Percentiles rank a stretch among this genome's conserved stretches.
Evolutionary conservation across 2,329 filamentous ascomycete genomes (phyloP).

Genomic region (Fusarium lyarnte): DNA sequence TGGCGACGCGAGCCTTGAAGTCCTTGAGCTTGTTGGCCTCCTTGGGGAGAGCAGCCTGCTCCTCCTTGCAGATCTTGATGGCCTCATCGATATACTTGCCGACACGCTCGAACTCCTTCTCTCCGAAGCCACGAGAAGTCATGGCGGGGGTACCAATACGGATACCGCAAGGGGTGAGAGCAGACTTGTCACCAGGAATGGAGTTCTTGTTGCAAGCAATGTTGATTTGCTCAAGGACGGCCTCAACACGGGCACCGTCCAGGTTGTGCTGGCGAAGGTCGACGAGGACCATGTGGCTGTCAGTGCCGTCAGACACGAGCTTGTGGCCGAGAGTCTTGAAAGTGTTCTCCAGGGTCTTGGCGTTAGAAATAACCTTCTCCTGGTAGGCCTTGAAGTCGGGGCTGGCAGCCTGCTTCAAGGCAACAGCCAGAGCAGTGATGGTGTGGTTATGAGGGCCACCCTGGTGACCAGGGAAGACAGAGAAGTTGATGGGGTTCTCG

Average conservation of each 20-base stretch:
- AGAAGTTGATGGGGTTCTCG: slow-evolving; percentile 97
- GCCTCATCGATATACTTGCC: slow-evolving; percentile 87
- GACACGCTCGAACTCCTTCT: slow-evolving; percentile 91
- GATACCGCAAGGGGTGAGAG: slow-evolving; percentile 92
- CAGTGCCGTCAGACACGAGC: slow-evolving; percentile 93
- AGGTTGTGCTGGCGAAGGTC: slow-evolving; percentile 89
- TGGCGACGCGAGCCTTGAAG: slow-evolving; percentile 92
- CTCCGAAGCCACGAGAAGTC: slow-evolving; percentile 93
- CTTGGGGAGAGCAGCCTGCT: slow-evolving; percentile 88
- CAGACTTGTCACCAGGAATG: slow-evolving; percentile 96
- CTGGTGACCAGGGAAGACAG: slow-evolving; percentile 98
- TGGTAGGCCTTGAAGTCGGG: slow-evolving; percentile 96
- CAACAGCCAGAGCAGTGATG: slow-evolving; percentile 95
- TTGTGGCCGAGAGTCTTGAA: slow-evolving; percentile 91
- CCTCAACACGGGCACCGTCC: slow-evolving; percentile 94
- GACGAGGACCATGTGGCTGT: slow-evolving; percentile 96
- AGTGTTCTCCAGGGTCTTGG: slow-evolving; percentile 86
- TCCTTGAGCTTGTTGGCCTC: slow-evolving; percentile 99
- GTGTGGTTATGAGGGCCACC: slow-evolving; percentile 99
- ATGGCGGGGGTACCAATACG: slow-evolving; percentile 97
- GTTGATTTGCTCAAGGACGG: slow-evolving; percentile 96
- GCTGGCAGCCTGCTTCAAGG: slow-evolving; percentile 90
- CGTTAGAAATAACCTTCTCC: slow-evolving; percentile 89
- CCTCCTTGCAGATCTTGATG: slow-evolving; percentile 89
- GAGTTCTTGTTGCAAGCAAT: slow-evolving; percentile 99